Evolutionary conservation across 129 eudicot species (phyloP), one percentile per base, ranked within the genome.

Genomic region (Escallonia herrerae): DNA sequence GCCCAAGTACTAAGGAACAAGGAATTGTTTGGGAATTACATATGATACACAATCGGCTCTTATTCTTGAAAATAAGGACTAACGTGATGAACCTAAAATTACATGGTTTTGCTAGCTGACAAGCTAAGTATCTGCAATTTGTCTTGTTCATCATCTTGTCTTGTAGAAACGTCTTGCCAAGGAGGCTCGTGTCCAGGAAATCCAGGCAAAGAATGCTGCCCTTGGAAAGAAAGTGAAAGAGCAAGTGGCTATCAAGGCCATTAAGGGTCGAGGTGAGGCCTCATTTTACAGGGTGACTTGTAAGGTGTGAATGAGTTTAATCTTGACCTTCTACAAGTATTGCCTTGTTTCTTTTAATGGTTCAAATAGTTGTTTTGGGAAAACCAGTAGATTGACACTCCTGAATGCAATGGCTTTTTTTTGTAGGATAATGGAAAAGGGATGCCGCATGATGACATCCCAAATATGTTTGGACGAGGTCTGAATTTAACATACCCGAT

Each of bases 391-490:
- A 43, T 15, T 58, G 73, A 55, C 41, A 13, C 65, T 15, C 39
- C 60, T 58, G 57, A 54, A 40, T 46, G 62, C 57, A 42, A 58
- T 79, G 46, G 48, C 50, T 47, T 42, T 64, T 62, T 68, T 38
- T 15, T 82, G 67, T 70, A 94, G 99, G 99, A 94, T 69, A 94
- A 94, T 78, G 99, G 99, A 83, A 89, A 81, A 82, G 99, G 99
- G 79, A 94, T 94, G 99, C 83, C 95, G 40, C 99, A 89, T 67
- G 99, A 89, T 76, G 99, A 94, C 77, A 94, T 94, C 54, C 99
- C 99, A 40, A 94, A 89, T 71, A 94, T 94, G 99, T 94, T 94
- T 80, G 99, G 99, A 80, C 85, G 97, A 89, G 97, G 99, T 82
- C 63, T 59, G 41, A 39, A 56, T 50, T 56, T 81, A 63, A 45